A percentile compares a stretch with the other conserved stretches of the same genome.
Evolutionary conservation across 108 stramenopile species (phyloP).

Genomic region (Discostella stelligeroides): DNA sequence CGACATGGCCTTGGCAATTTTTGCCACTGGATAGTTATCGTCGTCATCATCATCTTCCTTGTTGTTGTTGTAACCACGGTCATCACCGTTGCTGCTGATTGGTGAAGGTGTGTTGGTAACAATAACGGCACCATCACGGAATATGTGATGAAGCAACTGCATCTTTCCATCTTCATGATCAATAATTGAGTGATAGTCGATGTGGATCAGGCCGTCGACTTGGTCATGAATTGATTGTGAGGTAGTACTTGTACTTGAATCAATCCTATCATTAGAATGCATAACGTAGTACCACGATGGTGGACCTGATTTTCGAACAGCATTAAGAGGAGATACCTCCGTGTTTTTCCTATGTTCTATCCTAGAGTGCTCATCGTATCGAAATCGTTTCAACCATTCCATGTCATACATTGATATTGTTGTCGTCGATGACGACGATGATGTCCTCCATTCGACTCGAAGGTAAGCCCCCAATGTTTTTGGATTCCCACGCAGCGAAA

Average conservation of each 20-base stretch:
- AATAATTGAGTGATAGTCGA: conserved; percentile 52
- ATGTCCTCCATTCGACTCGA: conserved; percentile 43
- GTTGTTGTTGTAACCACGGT: no score
- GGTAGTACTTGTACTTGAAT: conserved; percentile 24
- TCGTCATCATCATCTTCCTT: conserved; percentile 5
- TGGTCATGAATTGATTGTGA: conserved; percentile 10
- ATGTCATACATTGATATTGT: conserved; percentile 55
- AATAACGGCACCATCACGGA: conserved; percentile 65
- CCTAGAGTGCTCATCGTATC: conserved; percentile 42
- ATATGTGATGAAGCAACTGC: conserved; percentile 45
- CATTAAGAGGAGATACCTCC: conserved; percentile 40
- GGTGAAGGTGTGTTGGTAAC: conserved; percentile 47
- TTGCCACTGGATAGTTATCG: conserved; percentile 44
- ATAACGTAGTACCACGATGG: conserved; percentile 8
- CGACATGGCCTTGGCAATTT: conserved; percentile 57
- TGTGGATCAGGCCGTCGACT: conserved; percentile 33
- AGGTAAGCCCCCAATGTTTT: conserved; percentile 31
- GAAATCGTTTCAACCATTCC: conserved; percentile 55
- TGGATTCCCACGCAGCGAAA: neutral
- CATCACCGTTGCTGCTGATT: conserved; percentile 4
- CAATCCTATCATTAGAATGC: conserved; percentile 24
- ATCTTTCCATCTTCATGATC: conserved; percentile 28
- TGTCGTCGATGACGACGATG: no score
- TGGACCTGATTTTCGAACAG: conserved; percentile 16
- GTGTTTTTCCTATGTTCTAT: conserved; percentile 13